Evolutionary conservation across 352 stramenopile species (phyloP).

Genomic region (Blastocystis sp.): DNA sequence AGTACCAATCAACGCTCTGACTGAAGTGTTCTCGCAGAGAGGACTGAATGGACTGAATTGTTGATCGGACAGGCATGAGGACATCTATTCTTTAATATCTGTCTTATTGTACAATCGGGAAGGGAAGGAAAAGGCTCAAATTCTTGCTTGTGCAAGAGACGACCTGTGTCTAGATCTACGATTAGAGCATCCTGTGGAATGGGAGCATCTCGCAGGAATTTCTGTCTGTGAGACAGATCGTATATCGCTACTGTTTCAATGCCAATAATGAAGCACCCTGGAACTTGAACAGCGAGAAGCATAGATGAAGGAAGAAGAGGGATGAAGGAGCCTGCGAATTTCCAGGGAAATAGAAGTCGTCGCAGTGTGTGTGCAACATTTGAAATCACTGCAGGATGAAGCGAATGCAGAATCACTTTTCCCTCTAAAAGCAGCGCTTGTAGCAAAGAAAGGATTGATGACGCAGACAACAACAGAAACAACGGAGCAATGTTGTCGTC

Average conservation of each 20-base stretch:
- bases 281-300: slow-evolving; percentile 32
- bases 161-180: not conserved
- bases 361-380: slow-evolving; percentile 9
- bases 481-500: slow-evolving; percentile 33
- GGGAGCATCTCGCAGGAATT: not conserved
- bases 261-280: slow-evolving; percentile 31
- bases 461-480: not conserved
- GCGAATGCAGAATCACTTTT: not conserved
- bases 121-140: not conserved
- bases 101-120: not conserved
- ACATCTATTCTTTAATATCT: not conserved
- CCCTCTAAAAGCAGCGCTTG: not conserved
- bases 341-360: slow-evolving; percentile 28
- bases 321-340: slow-evolving; percentile 32
- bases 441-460: not conserved
- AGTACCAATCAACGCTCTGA: not conserved
- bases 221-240: not conserved
- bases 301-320: slow-evolving; percentile 34
- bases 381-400: not conserved
- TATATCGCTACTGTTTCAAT: not conserved
- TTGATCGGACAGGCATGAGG: not conserved
- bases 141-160: not conserved
- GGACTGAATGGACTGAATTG: not conserved
- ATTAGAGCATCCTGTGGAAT: not conserved
- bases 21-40: not conserved